phyloP scores from a whole-genome alignment of 805 yeast species.

The Hanseniaspora singularis region DNA sequence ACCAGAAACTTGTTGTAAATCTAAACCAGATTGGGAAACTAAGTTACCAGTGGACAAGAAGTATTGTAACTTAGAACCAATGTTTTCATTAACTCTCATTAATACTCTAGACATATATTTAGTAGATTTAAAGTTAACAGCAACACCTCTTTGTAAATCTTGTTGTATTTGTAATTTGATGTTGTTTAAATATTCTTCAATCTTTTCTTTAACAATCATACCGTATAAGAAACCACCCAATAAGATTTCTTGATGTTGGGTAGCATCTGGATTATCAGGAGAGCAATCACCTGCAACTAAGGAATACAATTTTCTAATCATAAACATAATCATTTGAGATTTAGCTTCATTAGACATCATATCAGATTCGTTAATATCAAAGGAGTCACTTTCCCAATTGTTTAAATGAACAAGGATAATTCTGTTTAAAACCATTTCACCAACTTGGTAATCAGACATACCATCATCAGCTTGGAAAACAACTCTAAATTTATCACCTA shows the following conservation, averaged over 20 bases:
- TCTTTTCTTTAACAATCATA: conserved; percentile 90
- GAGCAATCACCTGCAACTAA: conserved; percentile 94
- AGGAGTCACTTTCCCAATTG: conserved; percentile 26
- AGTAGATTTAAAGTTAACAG: conserved; percentile 72
- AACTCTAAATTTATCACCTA: conserved; percentile 92
- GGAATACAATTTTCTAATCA: conserved; percentile 90
- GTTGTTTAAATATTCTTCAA: conserved; percentile 77
- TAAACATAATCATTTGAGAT: conserved; percentile 75
- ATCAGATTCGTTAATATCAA: conserved; percentile 12
- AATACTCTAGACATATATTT: conserved; percentile 74
- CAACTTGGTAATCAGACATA: conserved; percentile 79
- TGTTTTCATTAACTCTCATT: conserved; percentile 73
- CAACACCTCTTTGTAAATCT: conserved; percentile 67
- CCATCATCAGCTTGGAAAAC: conserved; percentile 85
- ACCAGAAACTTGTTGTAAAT: conserved; percentile 95
- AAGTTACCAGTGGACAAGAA: conserved; percentile 94
- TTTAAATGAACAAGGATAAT: conserved; percentile 81
- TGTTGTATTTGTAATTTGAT: conserved; percentile 63
- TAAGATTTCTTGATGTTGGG: conserved; percentile 94
- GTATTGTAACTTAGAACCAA: conserved; percentile 88
- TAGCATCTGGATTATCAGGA: conserved; percentile 97
- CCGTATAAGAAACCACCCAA: conserved; percentile 94
- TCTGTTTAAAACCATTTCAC: conserved; percentile 66
- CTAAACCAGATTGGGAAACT: conserved; percentile 93
- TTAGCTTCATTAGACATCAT: conserved; percentile 47